These are phyloP conservation scores for Zhuliangozyma blackwelliae DNA, from an alignment of 1,139 yeast species.

Conservation along the genomic window DNA sequence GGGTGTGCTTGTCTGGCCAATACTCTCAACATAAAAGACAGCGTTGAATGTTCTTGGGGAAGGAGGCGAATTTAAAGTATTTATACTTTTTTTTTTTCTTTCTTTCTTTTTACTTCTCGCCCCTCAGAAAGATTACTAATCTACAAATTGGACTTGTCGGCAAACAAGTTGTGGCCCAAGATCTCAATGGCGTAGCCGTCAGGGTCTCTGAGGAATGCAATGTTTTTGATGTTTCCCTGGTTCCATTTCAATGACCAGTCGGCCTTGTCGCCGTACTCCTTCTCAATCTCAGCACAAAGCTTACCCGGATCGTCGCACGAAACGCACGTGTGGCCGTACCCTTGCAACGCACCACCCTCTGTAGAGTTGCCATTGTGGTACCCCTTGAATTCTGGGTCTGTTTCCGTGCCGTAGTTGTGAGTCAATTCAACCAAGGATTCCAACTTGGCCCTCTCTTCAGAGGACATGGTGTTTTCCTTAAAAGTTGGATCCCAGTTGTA, in stretches of 20 bases:
- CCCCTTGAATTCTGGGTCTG: conserved; percentile 59
- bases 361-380: conserved; percentile 80
- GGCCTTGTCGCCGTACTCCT: conserved; percentile 27
- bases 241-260: conserved; percentile 49
- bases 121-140: too few relatives aligned
- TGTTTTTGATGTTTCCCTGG: conserved; percentile 52
- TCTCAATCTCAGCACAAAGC: conserved; percentile 50
- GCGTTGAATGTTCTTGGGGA: too few relatives aligned
- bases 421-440: conserved; percentile 84
- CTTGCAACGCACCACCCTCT: conserved; percentile 58
- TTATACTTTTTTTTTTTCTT: too few relatives aligned
- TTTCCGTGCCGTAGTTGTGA: conserved; percentile 93
- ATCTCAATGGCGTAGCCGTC: conserved; percentile 86
- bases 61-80: too few relatives aligned
- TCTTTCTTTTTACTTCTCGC: too few relatives aligned
- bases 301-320: conserved; percentile 62
- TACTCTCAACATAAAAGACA: too few relatives aligned
- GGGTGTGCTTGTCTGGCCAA: too few relatives aligned
- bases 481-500: conserved; percentile 46
- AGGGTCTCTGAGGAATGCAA: conserved; percentile 84
- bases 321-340: conserved; percentile 83
- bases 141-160: conserved; percentile 1
- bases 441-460: conserved; percentile 31
- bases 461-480: conserved; percentile 30
- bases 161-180: conserved; percentile 27